Conservation (phyloP, 1,139 yeast species). For the Taiozyma sp. region DNA sequence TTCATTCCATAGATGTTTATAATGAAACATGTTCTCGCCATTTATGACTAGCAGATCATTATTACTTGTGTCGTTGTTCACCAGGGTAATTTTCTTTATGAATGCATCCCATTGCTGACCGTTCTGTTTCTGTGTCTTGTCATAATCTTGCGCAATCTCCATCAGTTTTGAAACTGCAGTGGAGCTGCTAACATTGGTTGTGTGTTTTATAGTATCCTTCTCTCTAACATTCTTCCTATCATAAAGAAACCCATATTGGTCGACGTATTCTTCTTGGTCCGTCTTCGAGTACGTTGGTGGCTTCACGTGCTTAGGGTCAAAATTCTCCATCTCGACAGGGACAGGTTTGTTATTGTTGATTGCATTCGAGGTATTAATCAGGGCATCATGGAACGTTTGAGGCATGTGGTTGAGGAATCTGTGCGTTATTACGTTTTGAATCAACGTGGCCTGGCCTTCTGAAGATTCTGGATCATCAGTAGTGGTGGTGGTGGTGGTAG, state of each 20-base stretch:
- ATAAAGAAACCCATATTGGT: slow-evolving; percentile 48
- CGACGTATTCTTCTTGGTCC: slow-evolving; percentile 33
- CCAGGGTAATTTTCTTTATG: slow-evolving; percentile 21
- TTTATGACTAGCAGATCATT: slow-evolving; percentile 19
- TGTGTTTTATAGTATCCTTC: not conserved
- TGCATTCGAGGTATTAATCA: slow-evolving; percentile 6
- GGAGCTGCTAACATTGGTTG: slow-evolving; percentile 5
- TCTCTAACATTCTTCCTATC: slow-evolving; percentile 7
- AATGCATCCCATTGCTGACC: slow-evolving; percentile 35
- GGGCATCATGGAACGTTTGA: slow-evolving; percentile 19
- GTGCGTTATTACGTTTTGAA: slow-evolving; percentile 21
- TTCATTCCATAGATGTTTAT: slow-evolving; percentile 27
- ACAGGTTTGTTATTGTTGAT: slow-evolving; percentile 19
- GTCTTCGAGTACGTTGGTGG: slow-evolving; percentile 28
- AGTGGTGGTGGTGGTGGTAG: not conserved
- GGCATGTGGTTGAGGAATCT: slow-evolving; percentile 24
- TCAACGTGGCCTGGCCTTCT: not conserved
- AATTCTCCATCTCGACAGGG: slow-evolving; percentile 45
- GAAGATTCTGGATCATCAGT: not conserved
- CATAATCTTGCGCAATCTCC: slow-evolving; percentile 34
- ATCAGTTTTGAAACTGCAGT: slow-evolving; percentile 23
- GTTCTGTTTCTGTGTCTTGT: slow-evolving; percentile 28
- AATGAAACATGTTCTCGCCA: slow-evolving; percentile 16
- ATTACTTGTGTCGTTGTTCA: slow-evolving; percentile 9
- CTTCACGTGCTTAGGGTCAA: slow-evolving; percentile 30